These are phyloP conservation scores for Colletotrichum sp. DNA, from an alignment of 2,329 filamentous ascomycete species.

Conservation along the genomic window DNA sequence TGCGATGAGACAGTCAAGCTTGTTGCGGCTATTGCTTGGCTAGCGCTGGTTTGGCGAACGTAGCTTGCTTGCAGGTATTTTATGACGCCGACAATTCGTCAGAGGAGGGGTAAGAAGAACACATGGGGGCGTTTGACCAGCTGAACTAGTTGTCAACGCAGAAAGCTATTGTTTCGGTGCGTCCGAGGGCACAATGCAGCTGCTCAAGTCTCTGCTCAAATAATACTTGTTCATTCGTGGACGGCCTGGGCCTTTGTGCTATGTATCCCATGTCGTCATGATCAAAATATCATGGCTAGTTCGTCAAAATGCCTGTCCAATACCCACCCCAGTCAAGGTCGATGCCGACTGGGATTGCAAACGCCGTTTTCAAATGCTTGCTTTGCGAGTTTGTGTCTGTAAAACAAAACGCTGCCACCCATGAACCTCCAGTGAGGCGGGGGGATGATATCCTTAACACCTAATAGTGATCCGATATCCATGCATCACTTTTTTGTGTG, in stretches of 20 bases:
- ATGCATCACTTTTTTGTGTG: neutral
- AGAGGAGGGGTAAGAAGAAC: neutral
- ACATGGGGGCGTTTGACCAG: neutral
- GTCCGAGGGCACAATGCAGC: neutral
- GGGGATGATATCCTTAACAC: conserved; percentile 1
- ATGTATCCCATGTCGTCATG: neutral
- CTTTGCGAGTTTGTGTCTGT: neutral
- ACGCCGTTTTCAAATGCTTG: neutral
- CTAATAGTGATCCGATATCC: conserved; percentile 8
- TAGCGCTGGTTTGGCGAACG: neutral
- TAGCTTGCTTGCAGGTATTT: neutral
- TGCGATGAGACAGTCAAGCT: neutral
- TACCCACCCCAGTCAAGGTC: neutral
- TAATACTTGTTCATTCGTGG: neutral
- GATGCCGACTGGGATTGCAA: neutral
- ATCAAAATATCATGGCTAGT: neutral
- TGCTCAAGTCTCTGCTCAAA: neutral
- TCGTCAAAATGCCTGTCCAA: neutral
- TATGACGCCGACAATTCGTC: neutral
- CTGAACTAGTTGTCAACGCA: neutral
- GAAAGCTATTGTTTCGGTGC: neutral
- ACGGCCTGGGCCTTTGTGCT: neutral
- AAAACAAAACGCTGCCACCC: neutral
- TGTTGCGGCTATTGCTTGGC: neutral
- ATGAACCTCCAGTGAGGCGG: neutral